Base-by-base conservation (phyloP, 179 eudicot species). In the Silene coronaria region DNA sequence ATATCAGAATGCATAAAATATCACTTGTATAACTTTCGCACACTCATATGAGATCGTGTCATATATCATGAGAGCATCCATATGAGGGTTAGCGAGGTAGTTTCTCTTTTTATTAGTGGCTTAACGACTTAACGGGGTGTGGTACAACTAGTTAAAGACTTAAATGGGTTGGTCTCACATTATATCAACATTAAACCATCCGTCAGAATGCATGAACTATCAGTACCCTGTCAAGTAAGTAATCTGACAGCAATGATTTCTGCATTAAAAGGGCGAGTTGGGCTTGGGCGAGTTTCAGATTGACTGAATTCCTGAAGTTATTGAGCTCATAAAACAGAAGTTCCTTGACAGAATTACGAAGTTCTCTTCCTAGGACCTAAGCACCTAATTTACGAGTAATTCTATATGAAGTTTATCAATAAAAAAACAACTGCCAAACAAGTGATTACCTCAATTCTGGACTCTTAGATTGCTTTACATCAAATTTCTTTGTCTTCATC, bases 381-480 rank as follows among this genome's bases (percentile, higher is more conserved):
- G 16, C 19, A 22, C 23, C 70, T 66, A 16, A n/a, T 34, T 34
- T 12, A 38, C 24, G 68, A 30, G 68, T 17, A 51, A 51, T 36
- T 36, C 45, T 36, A n/a, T n/a, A n/a, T 36, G 10, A 36, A 36
- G 45, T 36, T 36, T 11, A 8, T 34, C 7, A 34, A 36, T 36
- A 2, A 8, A 6, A 6, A 26, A 26, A 5, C 22, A 70, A 11
- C 42, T 13, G n/a, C 23, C 0, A 51, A 53, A 14, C n/a, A 45
- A 17, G 51, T 60, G 71, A 77, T 81, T 86, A 95, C 99, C 96
- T 92, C 48, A 86, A 65, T 63, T 88, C 95, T 38, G 97, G 90
- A 78, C 79, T 87, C 82, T 82, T 89, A 30, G 82, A 60, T 34
- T 78, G 81, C 68, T 87, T 92, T 65, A 83, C 67, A 73, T 81